These are phyloP conservation scores for Neurospora tetrasperma DNA, from an alignment of 495 filamentous ascomycete species.

Conservation along the genomic window DNA sequence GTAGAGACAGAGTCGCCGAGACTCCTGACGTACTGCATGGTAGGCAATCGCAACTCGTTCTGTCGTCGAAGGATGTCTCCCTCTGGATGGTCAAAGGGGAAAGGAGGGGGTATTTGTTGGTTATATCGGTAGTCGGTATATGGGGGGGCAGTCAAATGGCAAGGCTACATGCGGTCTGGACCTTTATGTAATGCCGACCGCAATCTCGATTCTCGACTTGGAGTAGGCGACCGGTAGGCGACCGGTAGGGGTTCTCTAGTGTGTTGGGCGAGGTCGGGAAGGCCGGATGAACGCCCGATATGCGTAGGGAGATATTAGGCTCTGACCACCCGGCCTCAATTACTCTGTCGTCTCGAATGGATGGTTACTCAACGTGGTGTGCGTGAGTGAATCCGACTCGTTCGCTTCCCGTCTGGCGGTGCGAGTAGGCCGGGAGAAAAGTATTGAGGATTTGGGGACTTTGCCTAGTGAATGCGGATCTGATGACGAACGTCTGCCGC, in stretches of 20 bases:
- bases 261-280: neutral
- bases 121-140: neutral
- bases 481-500: neutral
- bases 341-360: neutral
- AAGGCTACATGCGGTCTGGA: neutral
- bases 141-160: neutral
- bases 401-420: neutral
- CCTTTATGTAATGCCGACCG: neutral
- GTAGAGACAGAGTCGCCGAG: slow-evolving; percentile 93
- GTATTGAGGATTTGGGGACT: neutral
- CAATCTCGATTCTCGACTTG: neutral
- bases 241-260: neutral
- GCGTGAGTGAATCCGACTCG: neutral
- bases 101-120: neutral
- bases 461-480: neutral
- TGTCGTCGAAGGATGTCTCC: neutral
- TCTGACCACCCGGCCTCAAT: neutral
- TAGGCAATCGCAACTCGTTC: slow-evolving; percentile 1
- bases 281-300: neutral
- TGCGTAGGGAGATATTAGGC: neutral
- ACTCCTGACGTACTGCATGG: slow-evolving; percentile 97
- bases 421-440: neutral
- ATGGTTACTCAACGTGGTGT: neutral
- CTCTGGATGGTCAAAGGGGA: neutral
- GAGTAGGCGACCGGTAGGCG: neutral